Conservation (phyloP, 2,329 filamentous ascomycete species). For the Colletotrichum cereale region DNA sequence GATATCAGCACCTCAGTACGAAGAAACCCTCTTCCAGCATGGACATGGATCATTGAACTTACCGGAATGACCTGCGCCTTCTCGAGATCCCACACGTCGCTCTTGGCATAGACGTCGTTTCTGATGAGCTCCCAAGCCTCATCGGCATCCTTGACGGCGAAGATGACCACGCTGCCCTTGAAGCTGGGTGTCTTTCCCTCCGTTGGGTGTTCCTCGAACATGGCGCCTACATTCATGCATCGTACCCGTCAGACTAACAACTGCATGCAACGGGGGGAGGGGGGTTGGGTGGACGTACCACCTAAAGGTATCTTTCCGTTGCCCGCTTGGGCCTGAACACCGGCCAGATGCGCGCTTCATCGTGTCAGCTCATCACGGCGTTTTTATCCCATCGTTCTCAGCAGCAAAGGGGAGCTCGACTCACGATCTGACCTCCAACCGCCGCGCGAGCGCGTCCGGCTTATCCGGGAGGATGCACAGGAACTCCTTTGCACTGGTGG, state of each 20-base stretch:
- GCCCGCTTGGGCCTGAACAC: constrained; percentile 41
- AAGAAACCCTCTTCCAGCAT: too few relatives aligned
- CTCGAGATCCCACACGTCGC: constrained; percentile 44
- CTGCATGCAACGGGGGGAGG: background rate
- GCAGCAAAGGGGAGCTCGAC: background rate
- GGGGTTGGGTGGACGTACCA: constrained; percentile 20
- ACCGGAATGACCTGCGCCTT: constrained; percentile 44
- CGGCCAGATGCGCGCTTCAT: constrained; percentile 24
- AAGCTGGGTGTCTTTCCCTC: constrained; percentile 26
- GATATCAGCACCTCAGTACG: background rate
- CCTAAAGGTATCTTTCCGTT: constrained; percentile 39
- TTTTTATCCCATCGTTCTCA: background rate
- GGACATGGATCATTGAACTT: constrained; percentile 7
- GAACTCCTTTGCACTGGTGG: constrained; percentile 33
- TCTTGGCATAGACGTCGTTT: constrained; percentile 42
- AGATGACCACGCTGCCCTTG: constrained; percentile 34
- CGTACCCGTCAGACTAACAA: background rate
- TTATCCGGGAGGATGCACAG: constrained; percentile 40
- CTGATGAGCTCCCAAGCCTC: constrained; percentile 42
- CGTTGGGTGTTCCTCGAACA: constrained; percentile 31
- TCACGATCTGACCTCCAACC: constrained; percentile 33
- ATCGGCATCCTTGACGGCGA: constrained; percentile 26
- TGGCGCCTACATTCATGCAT: constrained; percentile 1
- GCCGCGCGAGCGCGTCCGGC: constrained; percentile 33
- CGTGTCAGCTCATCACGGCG: background rate